A percentile compares a stretch with the other conserved stretches of the same genome.
Evolutionary conservation across 805 yeast species (phyloP).

Genomic region (Kluyveromyces wickerhamii): DNA sequence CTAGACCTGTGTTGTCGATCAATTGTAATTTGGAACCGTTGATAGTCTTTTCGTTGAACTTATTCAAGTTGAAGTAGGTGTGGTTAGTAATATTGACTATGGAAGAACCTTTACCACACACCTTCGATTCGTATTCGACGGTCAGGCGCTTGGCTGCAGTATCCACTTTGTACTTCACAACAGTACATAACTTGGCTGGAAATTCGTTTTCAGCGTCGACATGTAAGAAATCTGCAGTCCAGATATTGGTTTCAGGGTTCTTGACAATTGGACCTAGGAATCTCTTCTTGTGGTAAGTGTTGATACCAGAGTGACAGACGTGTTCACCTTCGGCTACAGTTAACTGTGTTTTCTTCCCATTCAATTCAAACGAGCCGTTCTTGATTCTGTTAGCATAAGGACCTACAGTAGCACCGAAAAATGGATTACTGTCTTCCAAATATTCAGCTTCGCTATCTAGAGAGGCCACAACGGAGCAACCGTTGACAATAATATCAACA

Average conservation of each 20-base stretch:
- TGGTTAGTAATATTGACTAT: slow-evolving; percentile 55
- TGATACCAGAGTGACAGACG: slow-evolving; percentile 47
- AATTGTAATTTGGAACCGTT: slow-evolving; percentile 35
- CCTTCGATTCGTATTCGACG: slow-evolving; percentile 37
- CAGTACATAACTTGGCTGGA: slow-evolving; percentile 47
- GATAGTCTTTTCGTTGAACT: slow-evolving; percentile 23
- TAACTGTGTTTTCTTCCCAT: slow-evolving; percentile 35
- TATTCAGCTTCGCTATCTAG: slow-evolving; percentile 31
- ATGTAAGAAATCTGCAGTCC: slow-evolving; percentile 32
- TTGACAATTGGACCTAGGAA: slow-evolving; percentile 47
- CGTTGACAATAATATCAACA: slow-evolving; percentile 35
- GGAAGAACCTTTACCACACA: slow-evolving; percentile 35
- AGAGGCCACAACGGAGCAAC: slow-evolving; percentile 34
- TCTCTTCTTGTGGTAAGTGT: slow-evolving; percentile 43
- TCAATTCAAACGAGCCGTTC: slow-evolving; percentile 36
- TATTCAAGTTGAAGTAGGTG: slow-evolving; percentile 47
- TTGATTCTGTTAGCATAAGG: slow-evolving; percentile 55
- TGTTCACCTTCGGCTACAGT: slow-evolving; percentile 36
- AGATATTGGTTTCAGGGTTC: slow-evolving; percentile 25
- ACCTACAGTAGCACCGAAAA: slow-evolving; percentile 59
- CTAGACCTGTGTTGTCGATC: slow-evolving; percentile 34
- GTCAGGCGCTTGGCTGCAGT: slow-evolving; percentile 31
- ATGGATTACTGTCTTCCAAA: slow-evolving; percentile 35
- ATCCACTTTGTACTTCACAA: slow-evolving; percentile 39
- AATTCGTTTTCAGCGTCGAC: slow-evolving; percentile 48